Evolutionary conservation across 1,284 basidiomycete species (phyloP).

Genomic region (Fomes fomentarius): DNA sequence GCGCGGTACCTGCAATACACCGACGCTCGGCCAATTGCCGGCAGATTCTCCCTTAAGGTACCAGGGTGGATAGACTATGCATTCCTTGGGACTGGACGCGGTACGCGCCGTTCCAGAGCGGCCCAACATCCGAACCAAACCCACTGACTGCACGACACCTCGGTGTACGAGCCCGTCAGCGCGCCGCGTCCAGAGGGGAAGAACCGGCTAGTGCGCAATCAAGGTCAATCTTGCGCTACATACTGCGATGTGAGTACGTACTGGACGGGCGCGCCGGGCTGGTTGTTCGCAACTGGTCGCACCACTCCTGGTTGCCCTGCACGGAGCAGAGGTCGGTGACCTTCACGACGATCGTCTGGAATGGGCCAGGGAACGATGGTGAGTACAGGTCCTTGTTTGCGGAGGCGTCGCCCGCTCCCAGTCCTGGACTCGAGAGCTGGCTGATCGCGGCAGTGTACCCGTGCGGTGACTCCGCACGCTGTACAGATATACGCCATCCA

Average conservation of each 20-base stretch:
- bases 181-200: conserved; percentile 61
- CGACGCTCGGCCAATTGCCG: conserved; percentile 49
- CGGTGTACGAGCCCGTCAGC: conserved; percentile 52
- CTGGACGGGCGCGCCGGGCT: conserved; percentile 51
- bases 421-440: conserved; percentile 55
- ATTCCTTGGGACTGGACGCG: too few relatives aligned
- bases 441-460: conserved; percentile 61
- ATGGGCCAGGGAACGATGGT: conserved; percentile 52
- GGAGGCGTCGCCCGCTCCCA: conserved; percentile 61
- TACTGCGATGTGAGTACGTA: conserved; percentile 30
- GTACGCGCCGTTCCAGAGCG: conserved; percentile 53
- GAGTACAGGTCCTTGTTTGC: conserved; percentile 56
- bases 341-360: conserved; percentile 57
- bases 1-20: conserved; percentile 8
- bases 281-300: conserved; percentile 53
- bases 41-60: conserved; percentile 50
- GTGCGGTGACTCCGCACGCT: conserved; percentile 56
- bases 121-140: conserved; percentile 52
- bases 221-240: not conserved
- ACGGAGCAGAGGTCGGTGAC: conserved; percentile 55
- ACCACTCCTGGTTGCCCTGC: conserved; percentile 55
- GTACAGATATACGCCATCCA: too few relatives aligned
- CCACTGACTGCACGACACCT: conserved; percentile 60
- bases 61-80: too few relatives aligned
- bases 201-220: conserved; percentile 35